A percentile compares a stretch with the other conserved stretches of the same genome.
These are phyloP conservation scores for Podaxis rugospora DNA, from an alignment of 768 basidiomycete genomes.

Conservation along the genomic window DNA sequence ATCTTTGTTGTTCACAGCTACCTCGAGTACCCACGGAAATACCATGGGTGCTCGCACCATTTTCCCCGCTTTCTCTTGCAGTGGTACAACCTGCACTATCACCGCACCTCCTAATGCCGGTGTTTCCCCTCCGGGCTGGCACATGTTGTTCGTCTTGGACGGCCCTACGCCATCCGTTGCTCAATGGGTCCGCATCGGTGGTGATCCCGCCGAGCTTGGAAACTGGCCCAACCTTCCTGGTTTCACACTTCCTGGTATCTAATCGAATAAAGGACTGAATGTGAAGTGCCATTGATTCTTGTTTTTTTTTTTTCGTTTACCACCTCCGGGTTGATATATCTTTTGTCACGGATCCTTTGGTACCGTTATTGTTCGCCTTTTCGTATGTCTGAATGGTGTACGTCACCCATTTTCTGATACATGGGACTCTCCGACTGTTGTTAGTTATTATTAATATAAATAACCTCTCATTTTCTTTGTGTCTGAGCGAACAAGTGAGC, in stretches of 20 bases:
- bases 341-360: neutral
- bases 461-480: no score
- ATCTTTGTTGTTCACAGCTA: constrained; percentile 34
- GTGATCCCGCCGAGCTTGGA: constrained; percentile 65
- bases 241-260: constrained; percentile 62
- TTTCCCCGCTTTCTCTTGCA: constrained; percentile 69
- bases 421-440: neutral
- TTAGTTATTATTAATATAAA: neutral
- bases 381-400: neutral
- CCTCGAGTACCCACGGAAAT: constrained; percentile 76
- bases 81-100: constrained; percentile 71
- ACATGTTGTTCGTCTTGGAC: constrained; percentile 71
- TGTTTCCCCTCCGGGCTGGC: constrained; percentile 74
- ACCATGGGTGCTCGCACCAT: constrained; percentile 68
- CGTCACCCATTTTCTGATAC: neutral
- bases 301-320: neutral
- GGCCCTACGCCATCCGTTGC: constrained; percentile 77
- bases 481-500: no score
- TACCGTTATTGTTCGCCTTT: neutral
- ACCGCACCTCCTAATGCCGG: constrained; percentile 67
- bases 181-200: constrained; percentile 73
- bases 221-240: constrained; percentile 72
- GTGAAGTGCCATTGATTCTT: neutral
- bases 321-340: neutral
- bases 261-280: neutral